Evolutionary conservation across 2,329 filamentous ascomycete species (phyloP), one percentile per base, ranked within the genome.

Genomic region (Zarea fungicola): DNA sequence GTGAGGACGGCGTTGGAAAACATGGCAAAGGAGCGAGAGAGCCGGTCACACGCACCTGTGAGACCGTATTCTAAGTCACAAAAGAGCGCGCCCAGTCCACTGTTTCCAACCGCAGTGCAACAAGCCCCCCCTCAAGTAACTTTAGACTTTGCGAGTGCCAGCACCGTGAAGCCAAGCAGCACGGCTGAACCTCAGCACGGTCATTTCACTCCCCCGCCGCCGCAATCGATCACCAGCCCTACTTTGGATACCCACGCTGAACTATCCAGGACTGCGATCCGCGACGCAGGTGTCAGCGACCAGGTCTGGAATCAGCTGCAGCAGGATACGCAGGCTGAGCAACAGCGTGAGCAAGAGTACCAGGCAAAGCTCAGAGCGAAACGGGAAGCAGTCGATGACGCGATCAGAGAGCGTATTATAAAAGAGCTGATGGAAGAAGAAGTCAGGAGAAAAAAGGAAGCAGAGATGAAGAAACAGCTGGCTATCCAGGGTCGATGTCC

Each of bases 231-330:
- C n/a, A n/a, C n/a, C n/a, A n/a, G n/a, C n/a, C n/a, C n/a, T n/a
- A n/a, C n/a, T n/a, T n/a, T n/a, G n/a, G n/a, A n/a, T n/a, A n/a
- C n/a, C n/a, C n/a, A n/a, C n/a, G n/a, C n/a, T n/a, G n/a, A n/a
- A n/a, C n/a, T n/a, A n/a, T 42, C 47, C 25, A 43, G 31, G 18
- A 9, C 7, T 25, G 23, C 41, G 21, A n/a, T 34, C 5, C 72
- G 82, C 11, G 84, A 87, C 51, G 60, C 69, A 0, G 77, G 77
- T 0, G 81, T 87, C 0, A 75, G 70, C 5, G 80, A 86, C 41
- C 76, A 64, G 6, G 65, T 79, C 1, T 87, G 83, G 84, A 64
- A 73, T 2, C 77, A 84, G 55, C 75, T 87, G 0, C 71, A 81
- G 51, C 56, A 51, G 2, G 78, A 85, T 60, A 67, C 62, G 18